A percentile compares a stretch with the other conserved stretches of the same genome.
Evolutionary conservation across 1,284 basidiomycete species (phyloP).

Genomic region (Trichosporon ovoides): DNA sequence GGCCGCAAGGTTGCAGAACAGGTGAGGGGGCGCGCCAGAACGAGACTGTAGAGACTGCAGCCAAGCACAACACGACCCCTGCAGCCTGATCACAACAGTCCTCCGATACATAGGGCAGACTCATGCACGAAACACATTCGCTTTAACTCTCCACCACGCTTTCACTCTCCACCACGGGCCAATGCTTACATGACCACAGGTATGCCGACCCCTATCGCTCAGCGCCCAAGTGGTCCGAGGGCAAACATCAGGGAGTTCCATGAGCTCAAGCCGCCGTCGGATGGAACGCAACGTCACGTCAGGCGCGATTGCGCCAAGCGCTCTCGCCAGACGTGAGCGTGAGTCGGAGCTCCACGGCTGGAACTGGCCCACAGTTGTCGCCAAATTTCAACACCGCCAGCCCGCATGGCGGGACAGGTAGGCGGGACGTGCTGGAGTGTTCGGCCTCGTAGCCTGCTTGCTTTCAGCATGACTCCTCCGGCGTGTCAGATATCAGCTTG

Average conservation of each 20-base stretch:
- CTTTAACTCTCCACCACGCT: too few relatives aligned
- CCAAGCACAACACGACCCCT: too few relatives aligned
- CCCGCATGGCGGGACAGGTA: background rate
- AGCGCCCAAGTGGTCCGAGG: background rate
- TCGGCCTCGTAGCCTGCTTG: background rate
- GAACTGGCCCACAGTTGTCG: background rate
- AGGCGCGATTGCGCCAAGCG: too few relatives aligned
- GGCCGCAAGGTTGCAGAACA: too few relatives aligned
- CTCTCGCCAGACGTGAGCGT: background rate
- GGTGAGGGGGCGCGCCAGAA: too few relatives aligned
- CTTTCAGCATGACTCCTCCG: background rate
- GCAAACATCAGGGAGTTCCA: background rate
- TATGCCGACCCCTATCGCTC: background rate
- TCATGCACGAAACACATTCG: too few relatives aligned
- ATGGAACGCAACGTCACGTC: background rate
- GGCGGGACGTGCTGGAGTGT: background rate
- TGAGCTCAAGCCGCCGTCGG: background rate
- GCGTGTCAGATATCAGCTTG: too few relatives aligned
- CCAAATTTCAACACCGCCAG: background rate
- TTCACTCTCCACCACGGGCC: too few relatives aligned
- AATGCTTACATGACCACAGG: too few relatives aligned
- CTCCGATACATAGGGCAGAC: too few relatives aligned
- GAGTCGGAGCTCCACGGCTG: background rate
- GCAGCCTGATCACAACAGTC: too few relatives aligned
- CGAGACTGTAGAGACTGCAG: too few relatives aligned